Conservation (phyloP, 257 asterid species). For the Nicotiana attenuata region DNA sequence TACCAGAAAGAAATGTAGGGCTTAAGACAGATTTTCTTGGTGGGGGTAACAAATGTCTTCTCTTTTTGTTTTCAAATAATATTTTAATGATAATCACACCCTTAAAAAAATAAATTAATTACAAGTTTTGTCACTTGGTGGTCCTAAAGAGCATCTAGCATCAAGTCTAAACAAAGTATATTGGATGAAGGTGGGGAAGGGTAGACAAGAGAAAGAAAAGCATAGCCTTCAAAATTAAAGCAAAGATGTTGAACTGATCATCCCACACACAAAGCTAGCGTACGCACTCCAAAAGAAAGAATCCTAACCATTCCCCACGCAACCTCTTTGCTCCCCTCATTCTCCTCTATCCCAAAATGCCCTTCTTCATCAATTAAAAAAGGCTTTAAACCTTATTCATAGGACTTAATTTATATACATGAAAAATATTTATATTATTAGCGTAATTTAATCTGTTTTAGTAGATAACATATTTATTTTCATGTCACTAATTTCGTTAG, state of each 20-base stretch:
- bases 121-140: not conserved
- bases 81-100: not conserved
- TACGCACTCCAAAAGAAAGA: slow-evolving; percentile 80
- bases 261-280: slow-evolving; percentile 57
- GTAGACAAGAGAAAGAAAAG: slow-evolving; percentile 36
- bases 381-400: too few species aligned
- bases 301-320: slow-evolving; percentile 59
- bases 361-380: not conserved
- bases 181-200: slow-evolving; percentile 34
- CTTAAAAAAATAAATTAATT: not conserved
- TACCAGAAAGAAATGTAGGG: not conserved
- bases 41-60: slow-evolving; percentile 7
- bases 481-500: too few species aligned
- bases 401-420: too few species aligned
- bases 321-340: slow-evolving; percentile 33
- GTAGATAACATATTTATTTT: too few species aligned
- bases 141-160: slow-evolving; percentile 25
- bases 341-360: slow-evolving; percentile 27
- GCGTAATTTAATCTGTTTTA: too few species aligned
- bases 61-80: not conserved
- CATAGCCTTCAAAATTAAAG: slow-evolving; percentile 27
- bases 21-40: slow-evolving; percentile 18
- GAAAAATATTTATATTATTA: too few species aligned
- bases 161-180: slow-evolving; percentile 11
- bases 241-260: not conserved